Percentiles rank a stretch among this genome's conserved stretches.
phyloP scores from a whole-genome alignment of 495 filamentous ascomycete species.

The Pyrenula massariospora region DNA sequence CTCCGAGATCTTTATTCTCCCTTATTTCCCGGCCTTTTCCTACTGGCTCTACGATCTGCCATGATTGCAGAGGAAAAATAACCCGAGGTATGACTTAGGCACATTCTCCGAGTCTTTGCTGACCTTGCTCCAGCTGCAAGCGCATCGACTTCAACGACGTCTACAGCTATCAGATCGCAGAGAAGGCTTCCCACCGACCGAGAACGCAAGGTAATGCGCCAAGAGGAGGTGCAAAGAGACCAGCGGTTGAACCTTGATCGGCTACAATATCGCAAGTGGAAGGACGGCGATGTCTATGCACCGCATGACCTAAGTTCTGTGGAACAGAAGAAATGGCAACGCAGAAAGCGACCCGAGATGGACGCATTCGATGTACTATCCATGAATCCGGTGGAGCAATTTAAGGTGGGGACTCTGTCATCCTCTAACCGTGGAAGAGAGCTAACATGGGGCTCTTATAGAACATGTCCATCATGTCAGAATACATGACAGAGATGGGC shows the following conservation, averaged over 20 bases:
- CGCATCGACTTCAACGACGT: too few species aligned
- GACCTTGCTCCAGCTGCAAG: not conserved
- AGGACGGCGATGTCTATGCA: slow-evolving; percentile 71
- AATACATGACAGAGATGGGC: slow-evolving; percentile 75
- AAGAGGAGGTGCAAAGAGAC: not conserved
- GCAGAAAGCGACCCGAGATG: slow-evolving; percentile 28
- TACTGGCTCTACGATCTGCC: not conserved
- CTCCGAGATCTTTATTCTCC: not conserved
- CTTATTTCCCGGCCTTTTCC: not conserved
- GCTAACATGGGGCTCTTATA: slow-evolving; percentile 22
- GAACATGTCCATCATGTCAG: slow-evolving; percentile 90
- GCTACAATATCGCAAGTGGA: slow-evolving; percentile 33
- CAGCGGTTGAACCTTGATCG: not conserved
- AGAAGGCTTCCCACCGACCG: too few species aligned
- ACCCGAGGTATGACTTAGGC: not conserved
- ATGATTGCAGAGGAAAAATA: not conserved
- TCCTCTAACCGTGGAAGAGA: not conserved
- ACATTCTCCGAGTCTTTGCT: not conserved
- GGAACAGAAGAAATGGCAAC: slow-evolving; percentile 62
- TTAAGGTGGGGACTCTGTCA: slow-evolving; percentile 48
- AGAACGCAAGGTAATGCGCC: not conserved
- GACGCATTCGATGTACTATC: slow-evolving; percentile 77
- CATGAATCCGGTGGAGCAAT: slow-evolving; percentile 71
- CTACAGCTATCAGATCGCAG: too few species aligned
- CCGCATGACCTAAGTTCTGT: slow-evolving; percentile 71